These are phyloP conservation scores for Scolecobasidium constrictum DNA, from an alignment of 2,329 filamentous ascomycete species.

Conservation along the genomic window DNA sequence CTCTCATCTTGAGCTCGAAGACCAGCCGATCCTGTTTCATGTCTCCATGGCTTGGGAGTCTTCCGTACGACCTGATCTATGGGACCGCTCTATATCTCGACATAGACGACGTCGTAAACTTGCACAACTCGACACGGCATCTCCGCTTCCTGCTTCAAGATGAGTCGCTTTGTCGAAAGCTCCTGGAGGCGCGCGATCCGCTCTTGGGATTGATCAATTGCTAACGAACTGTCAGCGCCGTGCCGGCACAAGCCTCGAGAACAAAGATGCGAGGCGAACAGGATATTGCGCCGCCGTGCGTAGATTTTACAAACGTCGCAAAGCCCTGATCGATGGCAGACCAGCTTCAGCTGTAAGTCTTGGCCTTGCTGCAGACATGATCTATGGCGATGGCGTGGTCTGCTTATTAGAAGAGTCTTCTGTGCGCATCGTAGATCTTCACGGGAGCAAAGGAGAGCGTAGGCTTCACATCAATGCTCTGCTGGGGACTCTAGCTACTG, in stretches of 20 bases:
- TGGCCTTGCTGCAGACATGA: constrained; percentile 46
- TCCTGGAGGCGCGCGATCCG: constrained; percentile 36
- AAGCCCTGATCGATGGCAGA: constrained; percentile 34
- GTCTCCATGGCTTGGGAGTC: too few relatives aligned
- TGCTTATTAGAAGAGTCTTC: constrained; percentile 47
- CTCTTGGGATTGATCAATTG: background rate
- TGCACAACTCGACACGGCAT: constrained; percentile 42
- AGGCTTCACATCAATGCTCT: constrained; percentile 11
- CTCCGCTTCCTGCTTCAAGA: constrained; percentile 42
- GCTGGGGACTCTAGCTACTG: constrained; percentile 17
- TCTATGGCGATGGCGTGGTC: constrained; percentile 52
- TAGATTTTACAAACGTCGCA: constrained; percentile 48
- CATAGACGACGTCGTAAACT: constrained; percentile 46
- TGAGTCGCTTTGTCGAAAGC: constrained; percentile 45
- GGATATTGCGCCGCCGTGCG: constrained; percentile 45
- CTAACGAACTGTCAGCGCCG: constrained; percentile 12
- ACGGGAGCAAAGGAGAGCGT: constrained; percentile 17
- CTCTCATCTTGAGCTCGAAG: too few relatives aligned
- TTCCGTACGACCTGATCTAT: constrained; percentile 57
- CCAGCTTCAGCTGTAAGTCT: constrained; percentile 37
- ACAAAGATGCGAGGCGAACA: constrained; percentile 20
- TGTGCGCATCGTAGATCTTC: constrained; percentile 50
- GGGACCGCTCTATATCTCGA: constrained; percentile 45
- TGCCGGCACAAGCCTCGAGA: constrained; percentile 34
- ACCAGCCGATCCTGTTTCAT: too few relatives aligned